Evolutionary conservation across 768 basidiomycete species (phyloP).

Genomic region (Macrolepiota fuliginosa): DNA sequence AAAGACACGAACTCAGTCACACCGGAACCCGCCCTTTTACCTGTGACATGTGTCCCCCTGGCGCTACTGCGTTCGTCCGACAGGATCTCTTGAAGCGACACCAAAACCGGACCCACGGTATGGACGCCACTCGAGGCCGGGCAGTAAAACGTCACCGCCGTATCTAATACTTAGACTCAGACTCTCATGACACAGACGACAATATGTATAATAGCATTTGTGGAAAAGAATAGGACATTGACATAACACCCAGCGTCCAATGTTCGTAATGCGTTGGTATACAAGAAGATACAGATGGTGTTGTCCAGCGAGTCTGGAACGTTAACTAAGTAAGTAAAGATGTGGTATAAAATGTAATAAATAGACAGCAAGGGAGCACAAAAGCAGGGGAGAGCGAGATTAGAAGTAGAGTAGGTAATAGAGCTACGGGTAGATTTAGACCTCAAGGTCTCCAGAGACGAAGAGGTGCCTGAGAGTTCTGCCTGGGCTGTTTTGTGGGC

Average conservation of each 20-base stretch:
- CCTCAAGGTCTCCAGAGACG: slow-evolving; percentile 67
- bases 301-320: not conserved
- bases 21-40: slow-evolving; percentile 55
- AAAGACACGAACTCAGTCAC: slow-evolving; percentile 70
- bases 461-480: slow-evolving; percentile 38
- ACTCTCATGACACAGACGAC: not conserved
- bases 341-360: not conserved
- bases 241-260: not conserved
- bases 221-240: not conserved
- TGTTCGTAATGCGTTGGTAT: slow-evolving; percentile 5
- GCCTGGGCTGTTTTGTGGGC: slow-evolving; percentile 53
- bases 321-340: not conserved
- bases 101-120: slow-evolving; percentile 52
- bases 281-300: slow-evolving; percentile 9
- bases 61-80: slow-evolving; percentile 55
- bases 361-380: not conserved
- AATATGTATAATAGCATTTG: slow-evolving; percentile 6
- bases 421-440: not conserved
- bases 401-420: not conserved
- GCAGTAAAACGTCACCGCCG: slow-evolving; percentile 21
- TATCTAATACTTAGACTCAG: not conserved
- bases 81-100: slow-evolving; percentile 71
- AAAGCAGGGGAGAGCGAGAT: not conserved
- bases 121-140: slow-evolving; percentile 28
- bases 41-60: slow-evolving; percentile 50